Conservation (phyloP, 192 early-diverging fungal species). For the Coemansia reversa region DNA sequence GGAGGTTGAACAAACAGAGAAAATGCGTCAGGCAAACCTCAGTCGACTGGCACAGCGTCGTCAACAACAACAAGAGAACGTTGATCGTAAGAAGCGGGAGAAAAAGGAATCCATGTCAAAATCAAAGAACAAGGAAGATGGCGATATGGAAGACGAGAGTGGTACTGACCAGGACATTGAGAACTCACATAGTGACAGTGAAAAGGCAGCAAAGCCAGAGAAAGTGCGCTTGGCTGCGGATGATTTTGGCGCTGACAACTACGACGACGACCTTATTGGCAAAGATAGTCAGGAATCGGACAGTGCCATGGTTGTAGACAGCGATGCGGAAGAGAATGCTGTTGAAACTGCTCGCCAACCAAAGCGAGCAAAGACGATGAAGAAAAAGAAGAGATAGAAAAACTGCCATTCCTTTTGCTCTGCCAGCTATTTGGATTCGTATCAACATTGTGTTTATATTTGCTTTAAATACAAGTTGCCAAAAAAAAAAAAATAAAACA, state of each 20-base stretch:
- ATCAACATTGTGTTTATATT: no score
- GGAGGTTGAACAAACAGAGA: constrained; percentile 68
- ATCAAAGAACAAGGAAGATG: constrained; percentile 26
- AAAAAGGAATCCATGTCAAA: constrained; percentile 33
- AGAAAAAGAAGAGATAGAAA: constrained; percentile 2
- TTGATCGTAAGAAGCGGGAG: constrained; percentile 70
- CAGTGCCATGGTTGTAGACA: constrained; percentile 2
- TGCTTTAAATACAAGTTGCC: no score
- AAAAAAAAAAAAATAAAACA: no score
- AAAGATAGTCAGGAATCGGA: constrained; percentile 9
- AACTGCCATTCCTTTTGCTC: no score
- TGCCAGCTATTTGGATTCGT: no score
- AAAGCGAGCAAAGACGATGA: constrained; percentile 15
- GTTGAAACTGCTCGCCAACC: constrained; percentile 17
- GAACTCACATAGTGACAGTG: not conserved
- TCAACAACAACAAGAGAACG: constrained; percentile 81
- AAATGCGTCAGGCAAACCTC: constrained; percentile 59
- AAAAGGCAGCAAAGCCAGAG: constrained; percentile 46
- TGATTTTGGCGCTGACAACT: constrained; percentile 47
- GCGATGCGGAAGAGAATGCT: constrained; percentile 24
- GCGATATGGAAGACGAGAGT: constrained; percentile 28
- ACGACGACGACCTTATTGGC: constrained; percentile 12
- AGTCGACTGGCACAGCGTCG: constrained; percentile 69
- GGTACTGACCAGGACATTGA: no score
- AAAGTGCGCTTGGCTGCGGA: constrained; percentile 42